Conservation (phyloP, 1,139 yeast genomes). For the Yamadazyma sp. region DNA sequence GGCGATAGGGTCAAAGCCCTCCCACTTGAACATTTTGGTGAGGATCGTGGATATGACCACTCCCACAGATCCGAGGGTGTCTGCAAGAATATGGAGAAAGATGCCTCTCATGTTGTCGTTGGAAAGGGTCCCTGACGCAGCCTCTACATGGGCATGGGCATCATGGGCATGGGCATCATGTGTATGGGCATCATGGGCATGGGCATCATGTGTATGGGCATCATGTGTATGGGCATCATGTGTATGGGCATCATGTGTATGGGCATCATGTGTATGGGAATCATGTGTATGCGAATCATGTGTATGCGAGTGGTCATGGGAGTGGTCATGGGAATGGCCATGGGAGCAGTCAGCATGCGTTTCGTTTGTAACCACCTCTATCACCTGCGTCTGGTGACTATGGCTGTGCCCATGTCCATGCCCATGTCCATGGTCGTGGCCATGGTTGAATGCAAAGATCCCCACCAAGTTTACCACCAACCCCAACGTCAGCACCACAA, state of each 20-base stretch:
- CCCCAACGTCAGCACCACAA: conserved; percentile 83
- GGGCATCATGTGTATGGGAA: too few relatives aligned
- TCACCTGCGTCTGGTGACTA: conserved; percentile 4
- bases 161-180: too few relatives aligned
- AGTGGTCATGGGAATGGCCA: conserved; percentile 13
- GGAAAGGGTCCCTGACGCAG: too few relatives aligned
- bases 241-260: too few relatives aligned
- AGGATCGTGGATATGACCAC: conserved; percentile 83
- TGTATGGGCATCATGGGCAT: too few relatives aligned
- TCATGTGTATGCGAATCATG: too few relatives aligned
- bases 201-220: too few relatives aligned
- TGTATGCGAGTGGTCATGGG: too few relatives aligned
- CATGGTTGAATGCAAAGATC: conserved; percentile 90
- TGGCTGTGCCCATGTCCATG: conserved; percentile 34
- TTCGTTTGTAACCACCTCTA: too few relatives aligned
- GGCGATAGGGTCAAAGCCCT: conserved; percentile 87
- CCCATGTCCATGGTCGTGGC: conserved; percentile 43
- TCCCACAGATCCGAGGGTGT: conserved; percentile 94
- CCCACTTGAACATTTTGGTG: conserved; percentile 56
- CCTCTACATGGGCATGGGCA: too few relatives aligned
- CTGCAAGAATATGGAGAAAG: conserved; percentile 89
- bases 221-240: too few relatives aligned
- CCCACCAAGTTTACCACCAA: conserved; percentile 88
- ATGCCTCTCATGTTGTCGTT: conserved; percentile 95
- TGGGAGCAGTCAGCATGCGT: conserved; percentile 14